Evolutionary conservation across 805 yeast species (phyloP).

Genomic region (Candida takata): DNA sequence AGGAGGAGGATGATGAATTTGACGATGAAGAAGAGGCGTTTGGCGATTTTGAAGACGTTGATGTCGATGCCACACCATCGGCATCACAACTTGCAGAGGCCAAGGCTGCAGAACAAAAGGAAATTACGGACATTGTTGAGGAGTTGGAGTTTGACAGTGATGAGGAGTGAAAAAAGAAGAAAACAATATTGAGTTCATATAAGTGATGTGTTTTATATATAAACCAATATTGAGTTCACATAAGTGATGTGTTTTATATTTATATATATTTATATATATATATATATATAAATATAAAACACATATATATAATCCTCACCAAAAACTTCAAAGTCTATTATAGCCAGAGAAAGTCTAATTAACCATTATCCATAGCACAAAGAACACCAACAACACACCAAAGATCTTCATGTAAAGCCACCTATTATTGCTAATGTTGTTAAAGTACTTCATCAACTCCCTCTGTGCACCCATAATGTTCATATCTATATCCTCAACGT

Average conservation of each 20-base stretch:
- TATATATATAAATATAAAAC: background rate
- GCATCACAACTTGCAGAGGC: no score
- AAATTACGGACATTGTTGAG: constrained; percentile 7
- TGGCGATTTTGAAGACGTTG: constrained; percentile 3
- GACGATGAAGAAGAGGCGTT: constrained; percentile 55
- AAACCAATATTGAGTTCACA: no score
- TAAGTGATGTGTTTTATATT: no score
- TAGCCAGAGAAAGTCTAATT: constrained; percentile 30
- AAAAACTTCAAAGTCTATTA: no score
- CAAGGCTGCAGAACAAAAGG: background rate
- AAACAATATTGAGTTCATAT: no score
- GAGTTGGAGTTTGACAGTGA: constrained; percentile 26
- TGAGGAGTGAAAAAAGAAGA: constrained; percentile 8
- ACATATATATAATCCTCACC: constrained; percentile 1
- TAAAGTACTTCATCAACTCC: constrained; percentile 84
- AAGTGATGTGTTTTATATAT: no score
- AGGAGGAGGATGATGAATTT: constrained; percentile 40
- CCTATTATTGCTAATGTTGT: constrained; percentile 79
- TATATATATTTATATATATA: no score
- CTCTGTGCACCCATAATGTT: constrained; percentile 93
- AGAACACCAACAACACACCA: constrained; percentile 74
- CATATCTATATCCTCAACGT: constrained; percentile 86
- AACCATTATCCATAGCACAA: constrained; percentile 72
- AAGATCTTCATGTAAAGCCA: constrained; percentile 89
- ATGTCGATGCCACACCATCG: background rate